These are phyloP conservation scores for Alternaria novae-zelandiae DNA, from an alignment of 2,329 filamentous ascomycete genomes.

Conservation along the genomic window DNA sequence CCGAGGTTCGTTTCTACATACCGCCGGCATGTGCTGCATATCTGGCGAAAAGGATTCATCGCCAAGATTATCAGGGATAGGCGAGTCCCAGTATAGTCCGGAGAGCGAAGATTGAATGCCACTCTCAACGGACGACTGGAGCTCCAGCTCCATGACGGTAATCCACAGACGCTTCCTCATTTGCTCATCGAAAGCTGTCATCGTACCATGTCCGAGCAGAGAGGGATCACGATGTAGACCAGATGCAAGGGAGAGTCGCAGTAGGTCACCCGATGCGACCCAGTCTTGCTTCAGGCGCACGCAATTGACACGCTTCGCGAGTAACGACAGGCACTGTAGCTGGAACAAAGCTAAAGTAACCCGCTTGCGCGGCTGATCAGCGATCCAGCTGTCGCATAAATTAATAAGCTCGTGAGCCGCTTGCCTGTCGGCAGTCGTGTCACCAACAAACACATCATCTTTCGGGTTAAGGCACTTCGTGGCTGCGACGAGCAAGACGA, in stretches of 20 bases:
- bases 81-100: conserved; percentile 57
- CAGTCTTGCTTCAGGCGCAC: conserved; percentile 62
- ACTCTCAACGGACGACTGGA: conserved; percentile 62
- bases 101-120: conserved; percentile 58
- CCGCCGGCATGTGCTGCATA: conserved; percentile 28
- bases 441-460: conserved; percentile 50
- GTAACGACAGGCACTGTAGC: conserved; percentile 57
- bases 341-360: conserved; percentile 59
- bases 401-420: conserved; percentile 48
- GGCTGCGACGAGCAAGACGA: conserved; percentile 50
- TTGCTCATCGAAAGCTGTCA: conserved; percentile 55
- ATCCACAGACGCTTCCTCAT: conserved; percentile 64
- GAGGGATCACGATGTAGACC: conserved; percentile 60
- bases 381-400: conserved; percentile 52
- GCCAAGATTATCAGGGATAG: conserved; percentile 57
- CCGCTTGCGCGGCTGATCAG: conserved; percentile 59
- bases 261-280: conserved; percentile 58
- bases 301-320: conserved; percentile 59
- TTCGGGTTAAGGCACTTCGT: conserved; percentile 45
- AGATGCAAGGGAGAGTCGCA: conserved; percentile 60
- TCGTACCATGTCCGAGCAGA: conserved; percentile 40
- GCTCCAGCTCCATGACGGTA: conserved; percentile 63
- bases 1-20: not conserved
- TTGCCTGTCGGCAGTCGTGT: conserved; percentile 52
- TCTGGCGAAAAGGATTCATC: conserved; percentile 55